These are phyloP conservation scores for Ulvella scutata DNA, from an alignment of 139 green algal genomes.

Conservation along the genomic window DNA sequence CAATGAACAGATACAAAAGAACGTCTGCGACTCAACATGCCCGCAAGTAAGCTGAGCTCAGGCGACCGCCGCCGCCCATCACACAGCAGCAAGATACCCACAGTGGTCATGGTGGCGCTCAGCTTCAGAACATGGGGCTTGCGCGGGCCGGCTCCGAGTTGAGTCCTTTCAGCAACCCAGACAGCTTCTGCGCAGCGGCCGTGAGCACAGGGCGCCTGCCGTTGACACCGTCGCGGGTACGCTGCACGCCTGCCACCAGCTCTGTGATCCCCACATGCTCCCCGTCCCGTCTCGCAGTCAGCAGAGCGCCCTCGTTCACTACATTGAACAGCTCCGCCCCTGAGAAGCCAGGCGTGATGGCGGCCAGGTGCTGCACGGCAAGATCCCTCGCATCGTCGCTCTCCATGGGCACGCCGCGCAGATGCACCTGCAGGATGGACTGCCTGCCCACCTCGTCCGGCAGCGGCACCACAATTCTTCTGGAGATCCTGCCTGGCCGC, in stretches of 20 bases:
- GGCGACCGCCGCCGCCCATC: too few relatives aligned
- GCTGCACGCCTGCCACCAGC: slow-evolving; percentile 43
- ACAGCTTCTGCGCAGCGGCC: background rate
- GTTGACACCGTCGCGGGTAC: slow-evolving; percentile 28
- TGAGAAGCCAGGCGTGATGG: slow-evolving; percentile 20
- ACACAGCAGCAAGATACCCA: too few relatives aligned
- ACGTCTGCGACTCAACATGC: too few relatives aligned
- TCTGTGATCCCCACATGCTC: slow-evolving; percentile 44
- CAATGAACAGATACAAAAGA: too few relatives aligned
- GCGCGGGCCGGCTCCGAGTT: background rate
- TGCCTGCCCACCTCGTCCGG: slow-evolving; percentile 46
- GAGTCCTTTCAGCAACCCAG: background rate
- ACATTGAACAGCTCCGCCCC: slow-evolving; percentile 93
- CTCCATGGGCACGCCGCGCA: slow-evolving; percentile 38
- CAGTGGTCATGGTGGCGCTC: too few relatives aligned
- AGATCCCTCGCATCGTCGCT: background rate
- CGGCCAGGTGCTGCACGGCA: slow-evolving; percentile 10
- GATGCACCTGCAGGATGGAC: slow-evolving; percentile 66
- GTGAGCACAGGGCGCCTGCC: background rate
- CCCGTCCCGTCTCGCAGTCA: slow-evolving; percentile 42
- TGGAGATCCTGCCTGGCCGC: slow-evolving; percentile 43
- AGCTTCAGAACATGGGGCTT: background rate
- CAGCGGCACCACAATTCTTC: slow-evolving; percentile 51
- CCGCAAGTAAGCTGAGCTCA: too few relatives aligned
- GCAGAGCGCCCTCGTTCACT: slow-evolving; percentile 78